A percentile compares a stretch with the other conserved stretches of the same genome.
These are phyloP conservation scores for Alternaria brassicicola DNA, from an alignment of 2,329 filamentous ascomycete genomes.

Conservation along the genomic window DNA sequence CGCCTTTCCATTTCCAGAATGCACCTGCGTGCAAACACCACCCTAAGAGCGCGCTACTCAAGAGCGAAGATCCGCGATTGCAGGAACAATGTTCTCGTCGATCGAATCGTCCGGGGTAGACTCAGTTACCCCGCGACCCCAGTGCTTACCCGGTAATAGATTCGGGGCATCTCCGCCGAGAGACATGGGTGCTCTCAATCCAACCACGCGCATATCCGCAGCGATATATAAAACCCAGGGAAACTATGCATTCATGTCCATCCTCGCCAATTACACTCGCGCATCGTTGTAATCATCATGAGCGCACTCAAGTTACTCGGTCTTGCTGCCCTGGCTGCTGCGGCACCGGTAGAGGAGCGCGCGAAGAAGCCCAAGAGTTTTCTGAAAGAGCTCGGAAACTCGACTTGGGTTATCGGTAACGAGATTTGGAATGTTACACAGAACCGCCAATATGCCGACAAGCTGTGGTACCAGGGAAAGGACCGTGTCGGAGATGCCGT, in stretches of 20 bases:
- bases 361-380: conserved; percentile 40
- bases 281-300: conserved; percentile 14
- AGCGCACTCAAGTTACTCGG: conserved; percentile 22
- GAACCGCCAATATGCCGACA: conserved; percentile 46
- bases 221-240: neutral
- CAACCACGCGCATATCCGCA: neutral
- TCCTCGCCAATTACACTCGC: neutral
- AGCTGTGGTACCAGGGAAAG: conserved; percentile 51
- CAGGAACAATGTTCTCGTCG: conserved; percentile 29
- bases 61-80: conserved; percentile 23
- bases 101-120: conserved; percentile 13
- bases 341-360: conserved; percentile 28
- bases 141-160: conserved; percentile 14
- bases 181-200: neutral
- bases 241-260: neutral
- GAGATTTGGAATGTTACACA: conserved; percentile 53
- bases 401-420: conserved; percentile 50
- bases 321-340: conserved; percentile 24
- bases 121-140: conserved; percentile 16
- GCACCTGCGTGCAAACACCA: neutral
- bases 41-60: conserved; percentile 11
- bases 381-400: conserved; percentile 40
- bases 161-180: conserved; percentile 28
- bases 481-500: conserved; percentile 51
- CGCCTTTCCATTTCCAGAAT: conserved; percentile 24